phyloP scores from a whole-genome alignment of 1,284 basidiomycete species.

The Leccinum fuscescens region DNA sequence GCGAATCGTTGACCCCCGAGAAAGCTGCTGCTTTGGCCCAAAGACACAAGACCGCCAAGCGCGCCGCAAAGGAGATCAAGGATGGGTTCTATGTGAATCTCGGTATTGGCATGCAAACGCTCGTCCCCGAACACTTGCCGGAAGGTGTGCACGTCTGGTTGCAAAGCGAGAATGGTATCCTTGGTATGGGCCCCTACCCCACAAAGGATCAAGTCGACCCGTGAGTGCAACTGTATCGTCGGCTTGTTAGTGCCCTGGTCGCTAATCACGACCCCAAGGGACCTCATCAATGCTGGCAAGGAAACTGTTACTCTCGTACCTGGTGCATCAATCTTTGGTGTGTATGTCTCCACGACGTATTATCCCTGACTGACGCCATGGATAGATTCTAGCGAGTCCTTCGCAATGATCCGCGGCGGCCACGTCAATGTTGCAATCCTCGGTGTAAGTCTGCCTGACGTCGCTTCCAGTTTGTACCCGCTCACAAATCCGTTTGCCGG shows the following conservation, averaged over 20 bases:
- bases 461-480: not conserved
- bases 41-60: conserved; percentile 33
- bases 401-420: conserved; percentile 95
- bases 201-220: conserved; percentile 85
- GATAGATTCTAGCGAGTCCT: conserved; percentile 83
- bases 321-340: conserved; percentile 89
- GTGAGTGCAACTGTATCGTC: conserved; percentile 44
- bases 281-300: conserved; percentile 94
- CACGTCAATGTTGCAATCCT: conserved; percentile 93
- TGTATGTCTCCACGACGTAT: conserved; percentile 17
- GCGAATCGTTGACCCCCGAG: conserved; percentile 40
- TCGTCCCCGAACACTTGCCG: conserved; percentile 82
- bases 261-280: conserved; percentile 43
- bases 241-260: not conserved
- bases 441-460: conserved; percentile 46
- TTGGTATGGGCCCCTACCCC: conserved; percentile 95
- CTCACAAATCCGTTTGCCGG: conserved; percentile 3
- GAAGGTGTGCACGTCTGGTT: conserved; percentile 85
- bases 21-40: conserved; percentile 53
- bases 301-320: conserved; percentile 92
- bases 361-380: not conserved
- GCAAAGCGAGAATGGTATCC: conserved; percentile 93
- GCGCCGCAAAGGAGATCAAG: conserved; percentile 67
- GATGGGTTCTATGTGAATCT: conserved; percentile 84
- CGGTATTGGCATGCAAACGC: conserved; percentile 91